Conservation (phyloP, 2,329 filamentous ascomycete genomes). For the Aphanocladium album region DNA sequence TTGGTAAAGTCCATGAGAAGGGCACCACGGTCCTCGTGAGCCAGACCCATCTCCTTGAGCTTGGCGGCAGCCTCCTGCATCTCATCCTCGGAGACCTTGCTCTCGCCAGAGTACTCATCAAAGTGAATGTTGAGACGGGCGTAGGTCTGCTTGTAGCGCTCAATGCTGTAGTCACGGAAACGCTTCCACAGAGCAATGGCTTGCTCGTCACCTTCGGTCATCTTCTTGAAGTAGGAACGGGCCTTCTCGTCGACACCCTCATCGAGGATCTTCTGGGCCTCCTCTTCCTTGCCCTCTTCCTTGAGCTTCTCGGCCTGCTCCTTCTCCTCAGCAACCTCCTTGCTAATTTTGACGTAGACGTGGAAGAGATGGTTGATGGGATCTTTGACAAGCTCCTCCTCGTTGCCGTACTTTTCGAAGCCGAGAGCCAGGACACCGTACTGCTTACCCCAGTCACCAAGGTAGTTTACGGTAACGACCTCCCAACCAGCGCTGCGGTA, state of each 20-base stretch:
- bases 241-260: conserved; percentile 68
- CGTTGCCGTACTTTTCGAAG: conserved; percentile 69
- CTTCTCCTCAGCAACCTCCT: conserved; percentile 36
- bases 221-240: conserved; percentile 64
- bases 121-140: conserved; percentile 66
- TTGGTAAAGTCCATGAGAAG: conserved; percentile 68
- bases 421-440: conserved; percentile 68
- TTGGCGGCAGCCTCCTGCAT: conserved; percentile 61
- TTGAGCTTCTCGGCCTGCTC: conserved; percentile 30
- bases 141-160: conserved; percentile 63
- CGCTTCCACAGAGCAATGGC: conserved; percentile 59
- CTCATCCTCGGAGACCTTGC: conserved; percentile 60
- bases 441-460: conserved; percentile 79
- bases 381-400: conserved; percentile 64
- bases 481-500: conserved; percentile 70
- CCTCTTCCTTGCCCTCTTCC: conserved; percentile 57
- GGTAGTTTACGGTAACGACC: conserved; percentile 66
- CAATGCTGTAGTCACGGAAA: conserved; percentile 63
- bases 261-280: conserved; percentile 47
- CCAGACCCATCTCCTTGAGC: conserved; percentile 60
- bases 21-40: conserved; percentile 66
- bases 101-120: conserved; percentile 71
- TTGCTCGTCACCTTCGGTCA: conserved; percentile 61
- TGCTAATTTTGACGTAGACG: conserved; percentile 73
- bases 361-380: conserved; percentile 80